Evolutionary conservation across 208 protist species (phyloP).

Genomic region (Vickermania ingenoplastis): DNA sequence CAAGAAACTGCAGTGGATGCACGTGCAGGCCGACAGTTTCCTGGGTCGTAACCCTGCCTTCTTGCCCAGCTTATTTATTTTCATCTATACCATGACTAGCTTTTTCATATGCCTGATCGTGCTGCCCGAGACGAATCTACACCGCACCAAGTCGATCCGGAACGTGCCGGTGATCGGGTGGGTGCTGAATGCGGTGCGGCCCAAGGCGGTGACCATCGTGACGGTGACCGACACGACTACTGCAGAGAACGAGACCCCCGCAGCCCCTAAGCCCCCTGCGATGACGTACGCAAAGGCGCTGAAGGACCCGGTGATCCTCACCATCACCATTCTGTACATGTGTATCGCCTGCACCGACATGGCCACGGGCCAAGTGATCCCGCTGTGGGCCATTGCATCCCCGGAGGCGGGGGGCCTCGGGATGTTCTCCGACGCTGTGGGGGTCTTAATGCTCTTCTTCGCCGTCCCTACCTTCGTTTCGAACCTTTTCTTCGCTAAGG

Average conservation of each 20-base stretch:
- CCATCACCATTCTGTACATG: conserved; percentile 51
- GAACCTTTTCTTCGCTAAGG: conserved; percentile 31
- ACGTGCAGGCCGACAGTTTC: conserved; percentile 22
- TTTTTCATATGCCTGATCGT: conserved; percentile 36
- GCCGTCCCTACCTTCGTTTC: conserved; percentile 23
- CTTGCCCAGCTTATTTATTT: conserved; percentile 33
- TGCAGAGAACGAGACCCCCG: conserved; percentile 6
- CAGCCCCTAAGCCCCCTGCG: too few species aligned
- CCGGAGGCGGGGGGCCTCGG: conserved; percentile 19
- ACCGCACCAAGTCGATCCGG: conserved; percentile 3
- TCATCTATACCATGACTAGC: conserved; percentile 36
- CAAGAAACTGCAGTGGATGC: conserved; percentile 14
- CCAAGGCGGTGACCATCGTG: background rate
- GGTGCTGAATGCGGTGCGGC: conserved; percentile 2
- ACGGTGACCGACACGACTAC: conserved; percentile 1
- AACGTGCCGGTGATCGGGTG: background rate
- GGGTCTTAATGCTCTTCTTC: conserved; percentile 29
- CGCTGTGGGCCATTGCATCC: conserved; percentile 30
- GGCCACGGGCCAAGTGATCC: conserved; percentile 21
- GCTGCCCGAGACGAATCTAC: conserved; percentile 46
- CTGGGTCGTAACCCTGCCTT: conserved; percentile 37
- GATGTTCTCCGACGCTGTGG: conserved; percentile 13
- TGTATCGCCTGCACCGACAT: conserved; percentile 27
- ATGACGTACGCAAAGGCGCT: too few species aligned
- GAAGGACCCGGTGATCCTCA: conserved; percentile 13